A percentile compares a stretch with the other conserved stretches of the same genome.
phyloP scores from a whole-genome alignment of 176 grass and related monocot species.

The Avena sativa region DNA sequence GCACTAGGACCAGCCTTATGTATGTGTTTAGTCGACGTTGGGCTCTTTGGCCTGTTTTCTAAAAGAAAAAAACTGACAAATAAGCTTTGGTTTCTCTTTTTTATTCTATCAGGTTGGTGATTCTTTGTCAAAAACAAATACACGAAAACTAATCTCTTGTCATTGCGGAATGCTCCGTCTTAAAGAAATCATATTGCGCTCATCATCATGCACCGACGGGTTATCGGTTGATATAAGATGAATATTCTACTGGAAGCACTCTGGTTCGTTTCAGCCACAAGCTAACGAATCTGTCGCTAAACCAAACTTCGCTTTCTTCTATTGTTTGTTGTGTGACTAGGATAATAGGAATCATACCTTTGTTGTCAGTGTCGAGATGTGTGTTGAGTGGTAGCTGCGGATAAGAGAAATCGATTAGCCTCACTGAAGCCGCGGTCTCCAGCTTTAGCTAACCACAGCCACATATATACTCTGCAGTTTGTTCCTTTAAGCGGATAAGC shows the following conservation, averaged over 20 bases:
- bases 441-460: slow-evolving; percentile 8
- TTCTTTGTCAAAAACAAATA: background rate
- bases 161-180: background rate
- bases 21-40: too few relatives aligned
- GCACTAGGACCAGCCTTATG: too few relatives aligned
- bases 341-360: background rate
- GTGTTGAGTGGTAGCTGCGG: background rate
- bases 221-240: background rate
- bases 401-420: slow-evolving; percentile 38
- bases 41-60: too few relatives aligned
- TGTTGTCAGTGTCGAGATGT: background rate
- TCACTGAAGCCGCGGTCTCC: slow-evolving; percentile 4
- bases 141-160: background rate
- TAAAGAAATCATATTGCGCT: background rate
- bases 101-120: background rate
- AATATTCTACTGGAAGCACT: background rate
- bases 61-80: too few relatives aligned
- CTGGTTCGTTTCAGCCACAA: background rate
- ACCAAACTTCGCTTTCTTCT: background rate
- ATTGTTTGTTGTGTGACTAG: background rate
- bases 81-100: background rate
- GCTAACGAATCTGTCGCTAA: background rate
- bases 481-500: slow-evolving; percentile 22
- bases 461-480: background rate
- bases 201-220: background rate